Conservation (phyloP, 1,284 basidiomycete genomes). For the Filobasidium uniguttulatum region DNA sequence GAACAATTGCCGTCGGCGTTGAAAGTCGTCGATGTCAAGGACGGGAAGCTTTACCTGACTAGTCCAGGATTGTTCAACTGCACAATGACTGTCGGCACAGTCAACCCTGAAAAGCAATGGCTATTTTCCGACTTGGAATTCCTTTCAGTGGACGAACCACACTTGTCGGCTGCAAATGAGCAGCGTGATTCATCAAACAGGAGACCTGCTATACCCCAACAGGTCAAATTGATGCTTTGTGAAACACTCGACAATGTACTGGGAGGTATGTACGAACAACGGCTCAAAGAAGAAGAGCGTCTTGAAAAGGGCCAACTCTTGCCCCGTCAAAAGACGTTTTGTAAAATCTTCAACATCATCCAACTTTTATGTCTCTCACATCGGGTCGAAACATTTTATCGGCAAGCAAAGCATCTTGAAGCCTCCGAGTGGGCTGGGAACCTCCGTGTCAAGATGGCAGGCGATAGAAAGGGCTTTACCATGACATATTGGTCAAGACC, state of each 20-base stretch:
- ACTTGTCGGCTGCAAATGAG: not conserved
- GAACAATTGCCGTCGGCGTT: constrained; percentile 4
- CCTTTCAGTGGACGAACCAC: not conserved
- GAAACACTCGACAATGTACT: constrained; percentile 6
- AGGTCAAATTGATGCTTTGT: constrained; percentile 8
- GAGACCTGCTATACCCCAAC: constrained; percentile 4
- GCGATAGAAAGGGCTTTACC: not conserved
- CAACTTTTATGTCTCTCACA: constrained; percentile 6
- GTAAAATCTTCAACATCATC: constrained; percentile 3
- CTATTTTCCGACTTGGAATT: constrained; percentile 8
- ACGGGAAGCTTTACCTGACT: constrained; percentile 11
- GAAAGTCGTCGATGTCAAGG: constrained; percentile 2
- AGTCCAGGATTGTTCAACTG: constrained; percentile 7
- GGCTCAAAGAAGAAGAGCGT: not conserved
- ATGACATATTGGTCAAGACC: not conserved
- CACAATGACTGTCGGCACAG: constrained; percentile 8
- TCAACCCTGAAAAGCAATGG: constrained; percentile 10
- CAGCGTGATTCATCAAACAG: constrained; percentile 6
- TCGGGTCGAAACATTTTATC: constrained; percentile 7
- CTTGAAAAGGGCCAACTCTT: not conserved
- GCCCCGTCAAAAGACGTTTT: constrained; percentile 1
- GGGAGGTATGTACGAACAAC: not conserved
- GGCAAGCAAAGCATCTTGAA: constrained; percentile 7
- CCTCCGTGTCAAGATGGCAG: constrained; percentile 7
- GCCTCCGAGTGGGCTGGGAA: constrained; percentile 8